Conservation (phyloP, 345 rosid species). For the Euphorbia peplus region DNA sequence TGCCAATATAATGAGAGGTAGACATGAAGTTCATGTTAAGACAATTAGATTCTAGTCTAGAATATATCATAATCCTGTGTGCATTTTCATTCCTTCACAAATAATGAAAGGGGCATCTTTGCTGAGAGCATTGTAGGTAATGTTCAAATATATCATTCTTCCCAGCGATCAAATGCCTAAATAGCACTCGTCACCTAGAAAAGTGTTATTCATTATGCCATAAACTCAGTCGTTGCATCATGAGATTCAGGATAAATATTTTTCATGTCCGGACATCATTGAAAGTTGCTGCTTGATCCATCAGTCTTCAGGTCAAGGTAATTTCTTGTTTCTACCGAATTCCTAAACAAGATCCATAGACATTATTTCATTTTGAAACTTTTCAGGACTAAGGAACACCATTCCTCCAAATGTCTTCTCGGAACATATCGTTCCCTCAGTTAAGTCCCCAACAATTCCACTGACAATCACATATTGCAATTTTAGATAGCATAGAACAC, state of each 20-base stretch:
- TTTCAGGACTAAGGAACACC: not conserved
- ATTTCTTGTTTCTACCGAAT: not conserved
- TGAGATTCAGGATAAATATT: not conserved
- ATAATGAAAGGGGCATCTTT: not conserved
- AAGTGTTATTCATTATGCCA: not conserved
- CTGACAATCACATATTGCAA: not conserved
- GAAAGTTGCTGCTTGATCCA: not conserved
- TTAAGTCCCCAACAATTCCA: not conserved
- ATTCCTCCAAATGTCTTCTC: not conserved
- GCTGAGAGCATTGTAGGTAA: not conserved
- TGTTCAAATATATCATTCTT: not conserved
- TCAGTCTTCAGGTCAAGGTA: not conserved
- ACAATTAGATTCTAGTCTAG: not conserved
- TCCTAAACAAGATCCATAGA: not conserved
- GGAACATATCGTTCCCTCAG: not conserved
- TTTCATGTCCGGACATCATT: not conserved
- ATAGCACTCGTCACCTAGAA: not conserved
- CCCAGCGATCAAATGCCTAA: not conserved
- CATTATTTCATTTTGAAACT: too few relatives aligned
- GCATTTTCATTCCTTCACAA: not conserved
- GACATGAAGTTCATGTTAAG: not conserved
- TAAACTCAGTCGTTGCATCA: not conserved
- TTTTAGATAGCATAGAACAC: slow-evolving; percentile 3
- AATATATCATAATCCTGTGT: not conserved
- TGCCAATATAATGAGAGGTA: slow-evolving; percentile 14